Conservation (phyloP, 2,329 filamentous ascomycete genomes). For the Hypoxylon sp. region DNA sequence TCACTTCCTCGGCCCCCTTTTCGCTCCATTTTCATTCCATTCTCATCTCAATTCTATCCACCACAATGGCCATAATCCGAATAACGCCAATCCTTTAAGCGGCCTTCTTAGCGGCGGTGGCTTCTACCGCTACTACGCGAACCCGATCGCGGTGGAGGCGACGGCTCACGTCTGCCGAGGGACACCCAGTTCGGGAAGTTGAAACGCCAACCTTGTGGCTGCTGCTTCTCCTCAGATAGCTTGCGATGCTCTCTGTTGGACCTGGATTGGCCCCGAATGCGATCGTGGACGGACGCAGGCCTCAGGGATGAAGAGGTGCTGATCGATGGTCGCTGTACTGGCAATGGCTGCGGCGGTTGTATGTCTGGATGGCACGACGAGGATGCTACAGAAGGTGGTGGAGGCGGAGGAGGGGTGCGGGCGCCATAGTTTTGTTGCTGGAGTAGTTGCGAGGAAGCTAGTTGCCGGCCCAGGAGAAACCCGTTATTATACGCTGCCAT, state of each 20-base stretch:
- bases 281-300: not conserved
- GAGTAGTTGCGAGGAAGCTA: not conserved
- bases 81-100: not conserved
- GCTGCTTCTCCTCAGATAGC: not conserved
- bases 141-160: not conserved
- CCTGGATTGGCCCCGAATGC: not conserved
- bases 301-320: not conserved
- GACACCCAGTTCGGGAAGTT: not conserved
- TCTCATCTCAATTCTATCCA: not conserved
- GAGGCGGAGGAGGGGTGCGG: not conserved
- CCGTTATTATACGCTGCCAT: not conserved
- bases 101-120: not conserved
- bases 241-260: not conserved
- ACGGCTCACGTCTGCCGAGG: not conserved
- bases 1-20: not conserved
- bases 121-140: constrained; percentile 3
- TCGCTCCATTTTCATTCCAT: not conserved
- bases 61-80: not conserved
- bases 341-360: not conserved
- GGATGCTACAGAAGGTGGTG: not conserved
- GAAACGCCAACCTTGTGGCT: not conserved
- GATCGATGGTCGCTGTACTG: not conserved
- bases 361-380: not conserved
- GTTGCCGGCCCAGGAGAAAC: not conserved
- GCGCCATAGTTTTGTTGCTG: not conserved